These are phyloP conservation scores for Fraxinus sp. DNA, from an alignment of 305 asterid genomes.

Conservation along the genomic window DNA sequence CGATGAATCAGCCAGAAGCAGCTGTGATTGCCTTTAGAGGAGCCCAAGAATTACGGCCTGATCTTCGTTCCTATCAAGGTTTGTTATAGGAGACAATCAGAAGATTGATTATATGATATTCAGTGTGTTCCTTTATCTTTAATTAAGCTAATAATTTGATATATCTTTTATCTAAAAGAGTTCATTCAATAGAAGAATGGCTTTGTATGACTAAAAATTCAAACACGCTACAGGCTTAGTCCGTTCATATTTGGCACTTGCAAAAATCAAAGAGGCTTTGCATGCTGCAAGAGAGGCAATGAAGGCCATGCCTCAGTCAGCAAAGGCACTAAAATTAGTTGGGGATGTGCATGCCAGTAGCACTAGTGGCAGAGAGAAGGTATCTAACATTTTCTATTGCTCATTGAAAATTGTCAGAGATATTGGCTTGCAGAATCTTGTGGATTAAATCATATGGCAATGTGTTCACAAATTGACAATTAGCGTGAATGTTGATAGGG, in stretches of 20 bases:
- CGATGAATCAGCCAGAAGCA: conserved; percentile 85
- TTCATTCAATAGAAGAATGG: conserved; percentile 11
- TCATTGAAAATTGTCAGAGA: background rate
- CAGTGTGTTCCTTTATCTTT: background rate
- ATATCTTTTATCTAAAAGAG: background rate
- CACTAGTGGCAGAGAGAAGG: conserved; percentile 89
- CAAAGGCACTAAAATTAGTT: conserved; percentile 90
- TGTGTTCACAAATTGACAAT: background rate
- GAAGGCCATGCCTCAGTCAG: conserved; percentile 99
- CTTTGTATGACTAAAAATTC: conserved; percentile 15
- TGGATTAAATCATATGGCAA: background rate
- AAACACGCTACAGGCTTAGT: conserved; percentile 69
- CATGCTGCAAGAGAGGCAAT: conserved; percentile 96
- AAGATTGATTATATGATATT: background rate
- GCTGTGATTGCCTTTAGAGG: conserved; percentile 77
- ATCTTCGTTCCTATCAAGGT: conserved; percentile 98
- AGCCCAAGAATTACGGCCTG: conserved; percentile 93
- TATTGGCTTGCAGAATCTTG: background rate
- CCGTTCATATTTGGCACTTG: conserved; percentile 76
- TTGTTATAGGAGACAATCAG: conserved; percentile 15
- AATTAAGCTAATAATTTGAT: background rate
- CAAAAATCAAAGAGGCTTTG: conserved; percentile 91
- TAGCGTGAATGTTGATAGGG: background rate
- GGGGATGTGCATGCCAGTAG: conserved; percentile 98
- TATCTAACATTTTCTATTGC: conserved; percentile 11